Conservation (phyloP, 2,329 filamentous ascomycete genomes). For the Fusarium armeniacum region DNA sequence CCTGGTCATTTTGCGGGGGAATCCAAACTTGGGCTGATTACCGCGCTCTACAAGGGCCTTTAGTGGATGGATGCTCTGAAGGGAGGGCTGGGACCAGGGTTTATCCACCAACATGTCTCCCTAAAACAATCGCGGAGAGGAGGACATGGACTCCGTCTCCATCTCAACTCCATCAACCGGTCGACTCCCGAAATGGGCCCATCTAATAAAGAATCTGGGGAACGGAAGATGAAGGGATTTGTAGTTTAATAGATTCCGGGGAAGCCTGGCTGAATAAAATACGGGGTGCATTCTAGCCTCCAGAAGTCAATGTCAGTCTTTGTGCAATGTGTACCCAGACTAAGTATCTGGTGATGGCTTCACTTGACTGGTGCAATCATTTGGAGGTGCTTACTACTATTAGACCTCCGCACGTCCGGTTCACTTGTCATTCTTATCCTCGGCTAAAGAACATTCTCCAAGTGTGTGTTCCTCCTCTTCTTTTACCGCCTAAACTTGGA, state of each 20-base stretch:
- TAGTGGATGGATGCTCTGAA: constrained; percentile 16
- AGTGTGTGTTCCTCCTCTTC: constrained; percentile 19
- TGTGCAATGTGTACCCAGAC: background rate
- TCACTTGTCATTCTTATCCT: constrained; percentile 20
- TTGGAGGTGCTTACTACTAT: constrained; percentile 6
- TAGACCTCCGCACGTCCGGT: constrained; percentile 39
- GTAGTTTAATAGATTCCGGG: constrained; percentile 33
- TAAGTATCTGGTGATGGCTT: constrained; percentile 16
- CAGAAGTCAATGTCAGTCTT: background rate
- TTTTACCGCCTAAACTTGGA: constrained; percentile 35
- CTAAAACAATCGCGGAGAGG: too few relatives aligned
- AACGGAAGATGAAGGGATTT: constrained; percentile 29
- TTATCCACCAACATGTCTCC: background rate
- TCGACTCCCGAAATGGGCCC: constrained; percentile 36
- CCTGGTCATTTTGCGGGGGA: constrained; percentile 34
- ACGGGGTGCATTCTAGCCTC: constrained; percentile 20
- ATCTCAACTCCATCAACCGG: constrained; percentile 21
- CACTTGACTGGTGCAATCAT: background rate
- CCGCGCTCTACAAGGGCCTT: constrained; percentile 25
- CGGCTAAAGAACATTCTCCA: constrained; percentile 41
- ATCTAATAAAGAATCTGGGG: constrained; percentile 26
- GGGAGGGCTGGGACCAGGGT: background rate
- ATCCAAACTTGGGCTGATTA: constrained; percentile 39
- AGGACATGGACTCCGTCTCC: too few relatives aligned
- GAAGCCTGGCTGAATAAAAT: constrained; percentile 31